These are phyloP conservation scores for Trametes sanguinea DNA, from an alignment of 768 basidiomycete species.

Conservation along the genomic window DNA sequence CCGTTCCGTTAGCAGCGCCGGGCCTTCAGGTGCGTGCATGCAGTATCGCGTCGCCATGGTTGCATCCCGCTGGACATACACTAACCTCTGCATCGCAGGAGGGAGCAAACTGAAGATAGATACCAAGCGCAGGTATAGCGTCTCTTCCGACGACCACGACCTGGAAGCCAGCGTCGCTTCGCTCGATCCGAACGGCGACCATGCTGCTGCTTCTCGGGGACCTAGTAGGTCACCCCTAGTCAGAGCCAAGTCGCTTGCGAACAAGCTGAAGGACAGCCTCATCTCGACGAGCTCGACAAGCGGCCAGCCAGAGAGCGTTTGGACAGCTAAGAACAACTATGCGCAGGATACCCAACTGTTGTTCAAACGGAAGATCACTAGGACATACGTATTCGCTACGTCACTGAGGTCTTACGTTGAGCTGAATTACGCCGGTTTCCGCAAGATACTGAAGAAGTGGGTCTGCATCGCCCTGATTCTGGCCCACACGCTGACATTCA, in stretches of 20 bases:
- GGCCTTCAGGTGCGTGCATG: slow-evolving; percentile 10
- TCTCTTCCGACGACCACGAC: slow-evolving; percentile 43
- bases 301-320: slow-evolving; percentile 52
- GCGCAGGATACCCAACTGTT: slow-evolving; percentile 81
- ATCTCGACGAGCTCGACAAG: slow-evolving; percentile 38
- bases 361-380: slow-evolving; percentile 88
- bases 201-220: slow-evolving; percentile 20
- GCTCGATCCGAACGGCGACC: slow-evolving; percentile 29
- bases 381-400: slow-evolving; percentile 73
- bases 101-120: slow-evolving; percentile 23
- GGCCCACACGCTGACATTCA: background rate
- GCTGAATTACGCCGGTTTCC: slow-evolving; percentile 89
- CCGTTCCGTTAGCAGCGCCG: slow-evolving; percentile 22
- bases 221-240: slow-evolving; percentile 39
- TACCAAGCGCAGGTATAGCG: slow-evolving; percentile 19
- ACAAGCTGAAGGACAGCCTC: slow-evolving; percentile 54
- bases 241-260: slow-evolving; percentile 42
- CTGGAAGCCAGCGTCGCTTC: slow-evolving; percentile 43
- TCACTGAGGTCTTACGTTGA: slow-evolving; percentile 86
- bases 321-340: slow-evolving; percentile 78
- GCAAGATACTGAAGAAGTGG: slow-evolving; percentile 95
- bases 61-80: background rate
- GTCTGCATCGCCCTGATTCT: slow-evolving; percentile 27
- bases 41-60: too few relatives aligned
- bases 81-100: background rate